phyloP scores from a whole-genome alignment of 202 grass and related monocot genomes.

The Eragrostis tef region DNA sequence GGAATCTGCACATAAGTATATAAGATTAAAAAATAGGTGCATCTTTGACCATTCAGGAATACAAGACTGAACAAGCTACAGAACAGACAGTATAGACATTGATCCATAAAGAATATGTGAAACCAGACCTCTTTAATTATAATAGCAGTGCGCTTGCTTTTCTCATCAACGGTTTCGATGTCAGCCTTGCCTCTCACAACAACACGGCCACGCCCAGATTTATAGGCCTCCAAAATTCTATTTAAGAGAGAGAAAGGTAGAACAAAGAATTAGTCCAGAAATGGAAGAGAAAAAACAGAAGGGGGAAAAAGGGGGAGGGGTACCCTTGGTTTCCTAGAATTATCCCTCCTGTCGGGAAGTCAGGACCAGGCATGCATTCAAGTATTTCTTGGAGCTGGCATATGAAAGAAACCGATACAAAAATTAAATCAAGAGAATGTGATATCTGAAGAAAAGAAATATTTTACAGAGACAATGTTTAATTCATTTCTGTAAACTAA shows the following conservation, averaged over 20 bases:
- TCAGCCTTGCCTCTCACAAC: slow-evolving; percentile 92
- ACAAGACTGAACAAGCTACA: slow-evolving; percentile 7
- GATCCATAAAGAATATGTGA: slow-evolving; percentile 24
- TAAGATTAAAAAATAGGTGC: slow-evolving; percentile 20
- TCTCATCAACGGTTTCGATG: slow-evolving; percentile 72
- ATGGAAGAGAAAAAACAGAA: slow-evolving; percentile 27
- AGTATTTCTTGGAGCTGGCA: slow-evolving; percentile 91
- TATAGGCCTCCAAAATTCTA: slow-evolving; percentile 95
- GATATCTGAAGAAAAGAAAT: slow-evolving; percentile 32
- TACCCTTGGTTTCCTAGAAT: slow-evolving; percentile 89
- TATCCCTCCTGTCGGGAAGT: slow-evolving; percentile 95
- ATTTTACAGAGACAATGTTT: slow-evolving; percentile 15
- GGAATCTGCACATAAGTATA: slow-evolving; percentile 66
- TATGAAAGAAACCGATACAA: slow-evolving; percentile 38
- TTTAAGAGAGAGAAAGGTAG: slow-evolving; percentile 21
- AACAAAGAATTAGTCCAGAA: slow-evolving; percentile 31
- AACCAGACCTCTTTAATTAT: slow-evolving; percentile 90
- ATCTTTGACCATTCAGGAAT: slow-evolving; percentile 10
- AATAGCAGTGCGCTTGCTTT: slow-evolving; percentile 75
- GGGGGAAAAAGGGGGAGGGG: slow-evolving; percentile 5
- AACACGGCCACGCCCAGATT: slow-evolving; percentile 76
- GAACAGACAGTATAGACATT: slow-evolving; percentile 13
- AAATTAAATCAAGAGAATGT: slow-evolving; percentile 29
- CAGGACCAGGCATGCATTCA: slow-evolving; percentile 95
- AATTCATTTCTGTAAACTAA: slow-evolving; percentile 35